Conservation (phyloP, 805 yeast species). For the Pichia cabralensis region DNA sequence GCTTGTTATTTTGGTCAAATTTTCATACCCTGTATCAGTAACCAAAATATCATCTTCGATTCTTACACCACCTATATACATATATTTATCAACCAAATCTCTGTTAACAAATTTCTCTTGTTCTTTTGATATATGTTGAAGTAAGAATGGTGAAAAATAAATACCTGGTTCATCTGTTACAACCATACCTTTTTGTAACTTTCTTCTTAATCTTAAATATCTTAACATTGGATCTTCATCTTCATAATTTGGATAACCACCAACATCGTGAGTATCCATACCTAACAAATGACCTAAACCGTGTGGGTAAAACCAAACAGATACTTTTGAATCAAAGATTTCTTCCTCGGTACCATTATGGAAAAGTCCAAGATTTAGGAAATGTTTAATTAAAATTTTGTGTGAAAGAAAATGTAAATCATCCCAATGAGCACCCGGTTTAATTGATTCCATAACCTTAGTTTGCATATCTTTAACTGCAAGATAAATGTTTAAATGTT, state of each 20-base stretch:
- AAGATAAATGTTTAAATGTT: constrained; percentile 73
- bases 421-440: constrained; percentile 83
- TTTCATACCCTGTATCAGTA: constrained; percentile 68
- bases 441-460: constrained; percentile 57
- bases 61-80: constrained; percentile 94
- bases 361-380: constrained; percentile 70
- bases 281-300: constrained; percentile 93
- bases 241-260: constrained; percentile 75
- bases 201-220: constrained; percentile 74
- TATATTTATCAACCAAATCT: constrained; percentile 62
- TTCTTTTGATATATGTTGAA: constrained; percentile 34
- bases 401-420: constrained; percentile 76
- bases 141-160: constrained; percentile 77
- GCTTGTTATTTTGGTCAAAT: constrained; percentile 72
- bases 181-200: constrained; percentile 66
- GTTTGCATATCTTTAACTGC: constrained; percentile 77
- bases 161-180: constrained; percentile 94
- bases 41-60: constrained; percentile 89
- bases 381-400: constrained; percentile 58
- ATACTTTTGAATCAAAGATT: constrained; percentile 56
- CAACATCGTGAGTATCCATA: constrained; percentile 94
- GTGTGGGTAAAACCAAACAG: constrained; percentile 85
- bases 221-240: constrained; percentile 71
- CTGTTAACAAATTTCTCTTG: constrained; percentile 50
- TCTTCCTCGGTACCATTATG: constrained; percentile 45